Percentiles rank a stretch among this genome's conserved stretches.
Conservation (phyloP, 345 rosid species). For the Hypericum androsaemum region DNA sequence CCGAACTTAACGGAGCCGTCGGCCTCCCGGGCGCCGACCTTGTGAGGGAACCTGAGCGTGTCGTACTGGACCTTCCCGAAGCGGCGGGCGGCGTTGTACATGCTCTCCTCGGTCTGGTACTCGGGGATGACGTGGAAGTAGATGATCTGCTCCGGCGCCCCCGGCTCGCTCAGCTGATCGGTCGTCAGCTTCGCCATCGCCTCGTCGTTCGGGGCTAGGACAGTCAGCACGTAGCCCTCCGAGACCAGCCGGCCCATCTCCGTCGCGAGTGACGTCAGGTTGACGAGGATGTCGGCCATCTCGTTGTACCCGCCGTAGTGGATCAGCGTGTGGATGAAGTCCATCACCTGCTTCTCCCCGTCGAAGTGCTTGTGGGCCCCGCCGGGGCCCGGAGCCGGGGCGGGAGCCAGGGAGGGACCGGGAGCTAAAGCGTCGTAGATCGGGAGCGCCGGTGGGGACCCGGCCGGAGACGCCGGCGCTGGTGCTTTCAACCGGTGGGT, state of each 20-base stretch:
- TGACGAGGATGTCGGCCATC: constrained; percentile 90
- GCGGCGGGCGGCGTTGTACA: constrained; percentile 90
- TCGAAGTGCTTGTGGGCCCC: constrained; percentile 81
- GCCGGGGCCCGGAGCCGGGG: constrained; percentile 97
- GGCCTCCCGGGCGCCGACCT: constrained; percentile 80
- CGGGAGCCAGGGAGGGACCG: constrained; percentile 88
- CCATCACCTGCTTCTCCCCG: constrained; percentile 83
- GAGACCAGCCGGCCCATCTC: constrained; percentile 92
- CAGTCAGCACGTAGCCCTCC: constrained; percentile 83
- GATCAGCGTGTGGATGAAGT: constrained; percentile 74
- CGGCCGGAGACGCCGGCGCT: constrained; percentile 40
- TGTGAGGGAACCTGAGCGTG: constrained; percentile 78
- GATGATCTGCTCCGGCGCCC: constrained; percentile 89
- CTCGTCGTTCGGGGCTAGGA: constrained; percentile 90
- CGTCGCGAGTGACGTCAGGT: constrained; percentile 80
- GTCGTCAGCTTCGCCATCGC: constrained; percentile 92
- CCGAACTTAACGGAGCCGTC: constrained; percentile 96
- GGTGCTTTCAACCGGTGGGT: constrained; percentile 58
- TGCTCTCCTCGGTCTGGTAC: constrained; percentile 96
- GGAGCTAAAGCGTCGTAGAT: constrained; percentile 88
- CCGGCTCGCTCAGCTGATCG: constrained; percentile 89
- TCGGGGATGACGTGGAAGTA: constrained; percentile 88
- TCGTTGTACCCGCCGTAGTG: constrained; percentile 97
- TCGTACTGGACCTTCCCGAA: constrained; percentile 82
- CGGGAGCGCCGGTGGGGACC: constrained; percentile 69